phyloP scores from a whole-genome alignment of 768 basidiomycete genomes.

The Exidia glandulosa region DNA sequence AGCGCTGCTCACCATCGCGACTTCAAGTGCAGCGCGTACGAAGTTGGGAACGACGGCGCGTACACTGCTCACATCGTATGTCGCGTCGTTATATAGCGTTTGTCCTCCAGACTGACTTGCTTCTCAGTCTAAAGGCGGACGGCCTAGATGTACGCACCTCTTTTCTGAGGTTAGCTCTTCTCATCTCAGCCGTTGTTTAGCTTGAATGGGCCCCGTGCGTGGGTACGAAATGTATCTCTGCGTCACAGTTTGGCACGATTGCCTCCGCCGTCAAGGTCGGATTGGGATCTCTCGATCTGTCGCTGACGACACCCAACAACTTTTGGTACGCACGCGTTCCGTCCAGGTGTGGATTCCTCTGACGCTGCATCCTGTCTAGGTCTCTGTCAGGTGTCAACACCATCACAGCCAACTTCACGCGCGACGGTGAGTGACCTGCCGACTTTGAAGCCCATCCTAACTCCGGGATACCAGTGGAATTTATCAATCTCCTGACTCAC shows the following conservation, averaged over 20 bases:
- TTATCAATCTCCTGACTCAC: not conserved
- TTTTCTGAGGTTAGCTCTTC: not conserved
- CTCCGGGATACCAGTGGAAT: not conserved
- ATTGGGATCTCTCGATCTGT: not conserved
- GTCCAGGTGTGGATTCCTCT: not conserved
- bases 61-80: not conserved
- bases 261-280: not conserved
- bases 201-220: not conserved
- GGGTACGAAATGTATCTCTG: not conserved
- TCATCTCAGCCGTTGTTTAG: not conserved
- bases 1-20: not conserved
- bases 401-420: not conserved
- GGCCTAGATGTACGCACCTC: not conserved
- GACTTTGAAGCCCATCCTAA: not conserved
- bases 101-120: not conserved
- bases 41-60: not conserved
- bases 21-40: not conserved
- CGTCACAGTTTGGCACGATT: not conserved
- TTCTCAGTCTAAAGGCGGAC: not conserved
- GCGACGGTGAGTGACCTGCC: not conserved
- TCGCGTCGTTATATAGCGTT: not conserved
- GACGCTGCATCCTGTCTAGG: not conserved
- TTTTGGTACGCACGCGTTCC: not conserved
- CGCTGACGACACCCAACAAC: not conserved
- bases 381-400: not conserved